Conservation (phyloP, 1,139 yeast species). For the Chernovozyma sophiae-reginae region DNA sequence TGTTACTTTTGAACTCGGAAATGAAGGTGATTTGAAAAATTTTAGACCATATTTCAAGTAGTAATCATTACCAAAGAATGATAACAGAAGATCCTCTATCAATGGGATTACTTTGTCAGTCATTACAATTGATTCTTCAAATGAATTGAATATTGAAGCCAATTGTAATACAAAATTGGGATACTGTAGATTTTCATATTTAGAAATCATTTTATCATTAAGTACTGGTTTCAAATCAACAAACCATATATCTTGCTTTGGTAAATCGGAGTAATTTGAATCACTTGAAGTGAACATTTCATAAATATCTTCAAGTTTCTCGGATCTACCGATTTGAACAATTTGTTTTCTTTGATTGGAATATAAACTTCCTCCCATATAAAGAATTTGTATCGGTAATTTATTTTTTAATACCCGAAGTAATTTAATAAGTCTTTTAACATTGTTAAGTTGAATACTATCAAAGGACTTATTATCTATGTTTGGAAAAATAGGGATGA, state of each 20-base stretch:
- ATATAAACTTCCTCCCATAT: slow-evolving; percentile 12
- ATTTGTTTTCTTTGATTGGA: slow-evolving; percentile 16
- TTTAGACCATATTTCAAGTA: slow-evolving; percentile 22
- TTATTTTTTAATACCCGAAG: slow-evolving; percentile 24
- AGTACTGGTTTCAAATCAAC: slow-evolving; percentile 18
- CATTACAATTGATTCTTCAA: slow-evolving; percentile 27
- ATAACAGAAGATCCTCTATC: slow-evolving; percentile 12
- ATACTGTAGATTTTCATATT: background rate
- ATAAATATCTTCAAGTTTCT: slow-evolving; percentile 7
- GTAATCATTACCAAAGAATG: slow-evolving; percentile 15
- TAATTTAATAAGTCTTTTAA: slow-evolving; percentile 21
- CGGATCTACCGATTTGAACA: slow-evolving; percentile 17
- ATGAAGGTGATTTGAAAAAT: slow-evolving; percentile 27
- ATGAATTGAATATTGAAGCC: slow-evolving; percentile 28
- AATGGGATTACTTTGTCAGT: slow-evolving; percentile 27
- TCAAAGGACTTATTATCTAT: slow-evolving; percentile 8
- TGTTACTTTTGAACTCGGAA: slow-evolving; percentile 12
- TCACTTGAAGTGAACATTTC: background rate
- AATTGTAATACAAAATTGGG: slow-evolving; percentile 17
- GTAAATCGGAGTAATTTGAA: background rate
- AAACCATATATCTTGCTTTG: slow-evolving; percentile 24
- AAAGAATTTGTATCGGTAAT: slow-evolving; percentile 29
- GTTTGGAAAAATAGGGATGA: slow-evolving; percentile 25
- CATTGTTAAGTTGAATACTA: slow-evolving; percentile 11
- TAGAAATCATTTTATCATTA: background rate